A percentile compares a stretch with the other conserved stretches of the same genome.
These are phyloP conservation scores for Penicillium atrosanguineum DNA, from an alignment of 495 filamentous ascomycete species.

Conservation along the genomic window DNA sequence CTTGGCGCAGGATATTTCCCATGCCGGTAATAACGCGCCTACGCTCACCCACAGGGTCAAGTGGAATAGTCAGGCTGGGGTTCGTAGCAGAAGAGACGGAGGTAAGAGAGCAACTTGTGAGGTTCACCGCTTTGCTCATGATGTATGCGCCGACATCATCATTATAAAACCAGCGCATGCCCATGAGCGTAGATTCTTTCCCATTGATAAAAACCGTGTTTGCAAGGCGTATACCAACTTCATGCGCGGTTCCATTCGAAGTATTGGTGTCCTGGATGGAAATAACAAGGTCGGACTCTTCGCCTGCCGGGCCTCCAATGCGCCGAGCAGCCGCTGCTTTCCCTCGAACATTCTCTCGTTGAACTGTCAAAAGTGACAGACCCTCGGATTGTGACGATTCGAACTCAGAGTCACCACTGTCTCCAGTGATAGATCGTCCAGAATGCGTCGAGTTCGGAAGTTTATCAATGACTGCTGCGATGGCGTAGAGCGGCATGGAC, in stretches of 20 bases:
- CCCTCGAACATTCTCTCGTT: conserved; percentile 26
- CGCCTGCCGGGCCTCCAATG: conserved; percentile 27
- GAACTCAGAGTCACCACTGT: neutral
- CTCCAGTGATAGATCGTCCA: neutral
- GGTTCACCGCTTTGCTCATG: conserved; percentile 25
- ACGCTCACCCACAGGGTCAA: conserved; percentile 63
- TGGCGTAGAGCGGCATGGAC: conserved; percentile 19
- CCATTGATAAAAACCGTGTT: conserved; percentile 78
- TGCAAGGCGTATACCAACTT: conserved; percentile 60
- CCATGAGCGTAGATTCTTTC: conserved; percentile 57
- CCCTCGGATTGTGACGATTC: conserved; percentile 27
- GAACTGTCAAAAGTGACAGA: conserved; percentile 32
- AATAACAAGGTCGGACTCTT: conserved; percentile 36
- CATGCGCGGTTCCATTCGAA: conserved; percentile 15
- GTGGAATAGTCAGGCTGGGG: conserved; percentile 42
- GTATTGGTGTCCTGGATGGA: conserved; percentile 15
- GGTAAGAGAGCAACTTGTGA: conserved; percentile 32
- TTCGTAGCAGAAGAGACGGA: conserved; percentile 15
- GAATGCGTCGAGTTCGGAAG: conserved; percentile 18
- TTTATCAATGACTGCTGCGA: conserved; percentile 40
- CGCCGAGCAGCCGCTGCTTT: conserved; percentile 32
- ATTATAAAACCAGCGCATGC: conserved; percentile 52
- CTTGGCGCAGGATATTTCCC: conserved; percentile 77
- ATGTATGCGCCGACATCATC: conserved; percentile 15
- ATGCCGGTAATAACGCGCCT: conserved; percentile 64